These are phyloP conservation scores for Cryphonectria naterciae DNA, from an alignment of 2,329 filamentous ascomycete species.

Conservation along the genomic window DNA sequence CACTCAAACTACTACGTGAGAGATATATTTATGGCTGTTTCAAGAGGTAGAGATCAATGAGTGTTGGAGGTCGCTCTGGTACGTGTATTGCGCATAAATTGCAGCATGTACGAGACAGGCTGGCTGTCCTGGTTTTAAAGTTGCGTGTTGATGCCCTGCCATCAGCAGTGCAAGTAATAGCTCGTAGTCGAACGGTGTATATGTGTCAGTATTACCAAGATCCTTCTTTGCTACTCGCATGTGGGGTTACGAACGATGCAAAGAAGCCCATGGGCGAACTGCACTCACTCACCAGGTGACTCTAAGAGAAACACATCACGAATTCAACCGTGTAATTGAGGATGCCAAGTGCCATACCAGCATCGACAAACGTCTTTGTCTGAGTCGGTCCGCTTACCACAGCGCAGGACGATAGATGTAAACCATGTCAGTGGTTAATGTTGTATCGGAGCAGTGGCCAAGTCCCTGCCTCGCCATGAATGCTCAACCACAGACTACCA, in stretches of 20 bases:
- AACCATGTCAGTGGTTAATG: background rate
- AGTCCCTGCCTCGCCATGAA: background rate
- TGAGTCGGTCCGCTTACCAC: background rate
- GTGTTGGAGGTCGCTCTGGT: background rate
- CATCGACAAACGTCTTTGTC: background rate
- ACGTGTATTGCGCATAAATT: background rate
- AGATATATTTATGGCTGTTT: background rate
- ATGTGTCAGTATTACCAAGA: background rate
- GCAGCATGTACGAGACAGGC: background rate
- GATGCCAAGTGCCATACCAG: background rate
- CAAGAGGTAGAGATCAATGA: background rate
- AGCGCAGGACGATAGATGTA: background rate
- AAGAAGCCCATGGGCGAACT: background rate
- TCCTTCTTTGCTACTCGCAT: background rate
- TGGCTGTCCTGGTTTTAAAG: background rate
- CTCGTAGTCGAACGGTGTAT: background rate
- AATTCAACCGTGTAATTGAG: background rate
- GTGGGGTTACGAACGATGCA: background rate
- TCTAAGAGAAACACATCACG: background rate
- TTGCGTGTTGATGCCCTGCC: background rate
- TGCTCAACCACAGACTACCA: background rate
- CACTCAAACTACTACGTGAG: too few species aligned
- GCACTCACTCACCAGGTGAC: background rate
- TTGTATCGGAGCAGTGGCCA: background rate
- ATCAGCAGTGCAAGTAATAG: background rate